Evolutionary conservation across 106 monocot genomes (phyloP).

Genomic region (Ottelia alismoides): DNA sequence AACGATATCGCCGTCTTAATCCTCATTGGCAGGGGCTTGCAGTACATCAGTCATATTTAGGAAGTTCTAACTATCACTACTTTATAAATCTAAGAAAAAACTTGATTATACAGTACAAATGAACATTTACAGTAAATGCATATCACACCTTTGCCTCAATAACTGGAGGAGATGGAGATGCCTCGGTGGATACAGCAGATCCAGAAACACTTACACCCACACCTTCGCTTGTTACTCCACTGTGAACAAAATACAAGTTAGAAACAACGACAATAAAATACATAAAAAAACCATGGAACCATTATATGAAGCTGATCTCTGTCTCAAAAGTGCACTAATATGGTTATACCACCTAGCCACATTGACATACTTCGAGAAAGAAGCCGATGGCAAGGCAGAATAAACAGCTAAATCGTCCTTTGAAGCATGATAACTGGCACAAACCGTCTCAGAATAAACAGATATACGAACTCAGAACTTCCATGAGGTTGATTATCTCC

Average conservation of each 20-base stretch:
- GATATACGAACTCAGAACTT: too few relatives aligned
- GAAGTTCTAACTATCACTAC: not conserved
- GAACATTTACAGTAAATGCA: not conserved
- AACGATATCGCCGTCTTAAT: conserved; percentile 74
- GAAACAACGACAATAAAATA: too few relatives aligned
- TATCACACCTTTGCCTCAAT: conserved; percentile 55
- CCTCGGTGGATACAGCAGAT: conserved; percentile 24
- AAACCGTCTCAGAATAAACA: too few relatives aligned
- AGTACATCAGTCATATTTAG: conserved; percentile 2
- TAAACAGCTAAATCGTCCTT: conserved; percentile 79
- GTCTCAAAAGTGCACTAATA: conserved; percentile 74
- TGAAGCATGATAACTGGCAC: conserved; percentile 85
- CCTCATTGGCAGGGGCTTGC: conserved; percentile 42
- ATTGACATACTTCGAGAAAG: conserved; percentile 54
- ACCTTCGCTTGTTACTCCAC: conserved; percentile 55
- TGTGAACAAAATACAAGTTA: too few relatives aligned
- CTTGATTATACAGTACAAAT: not conserved
- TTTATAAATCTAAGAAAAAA: too few relatives aligned
- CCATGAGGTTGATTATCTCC: too few relatives aligned
- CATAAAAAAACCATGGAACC: too few relatives aligned
- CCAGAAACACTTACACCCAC: conserved; percentile 52
- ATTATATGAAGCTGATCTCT: too few relatives aligned
- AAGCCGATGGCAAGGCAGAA: conserved; percentile 25
- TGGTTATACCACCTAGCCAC: conserved; percentile 77
- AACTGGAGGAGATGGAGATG: conserved; percentile 34